Evolutionary conservation across 2,329 filamentous ascomycete genomes (phyloP).

Genomic region (Berkeleyomyces basicola): DNA sequence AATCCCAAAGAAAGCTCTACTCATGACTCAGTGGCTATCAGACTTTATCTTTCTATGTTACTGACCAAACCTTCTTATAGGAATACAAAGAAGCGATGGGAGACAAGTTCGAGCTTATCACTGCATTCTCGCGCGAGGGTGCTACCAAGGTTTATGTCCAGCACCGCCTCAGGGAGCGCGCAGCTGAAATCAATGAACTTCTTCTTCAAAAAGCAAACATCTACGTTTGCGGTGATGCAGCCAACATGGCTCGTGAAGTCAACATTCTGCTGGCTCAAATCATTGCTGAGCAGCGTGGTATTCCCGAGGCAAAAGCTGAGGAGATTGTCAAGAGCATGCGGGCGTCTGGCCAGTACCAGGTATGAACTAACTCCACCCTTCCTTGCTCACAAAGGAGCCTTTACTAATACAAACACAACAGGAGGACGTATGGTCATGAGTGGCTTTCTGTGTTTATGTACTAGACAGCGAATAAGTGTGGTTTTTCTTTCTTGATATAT

Average conservation of each 20-base stretch:
- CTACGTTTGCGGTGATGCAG: constrained; percentile 95
- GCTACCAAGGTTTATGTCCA: constrained; percentile 92
- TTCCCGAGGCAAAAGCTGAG: constrained; percentile 76
- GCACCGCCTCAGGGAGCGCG: constrained; percentile 70
- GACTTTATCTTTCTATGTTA: constrained; percentile 1
- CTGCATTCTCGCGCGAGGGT: constrained; percentile 83
- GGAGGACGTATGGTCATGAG: constrained; percentile 58
- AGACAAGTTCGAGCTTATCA: constrained; percentile 78
- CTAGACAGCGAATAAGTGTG: constrained; percentile 7
- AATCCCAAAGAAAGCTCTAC: not conserved
- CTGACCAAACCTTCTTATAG: constrained; percentile 30
- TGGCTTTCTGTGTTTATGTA: constrained; percentile 2
- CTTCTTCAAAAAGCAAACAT: constrained; percentile 80
- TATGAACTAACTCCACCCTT: constrained; percentile 23
- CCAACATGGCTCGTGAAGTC: constrained; percentile 91
- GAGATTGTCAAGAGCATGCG: constrained; percentile 97
- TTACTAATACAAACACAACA: constrained; percentile 20
- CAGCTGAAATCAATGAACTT: constrained; percentile 72
- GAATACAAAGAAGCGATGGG: constrained; percentile 69
- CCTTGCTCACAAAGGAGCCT: not conserved
- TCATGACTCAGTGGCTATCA: not conserved
- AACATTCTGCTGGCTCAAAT: constrained; percentile 77
- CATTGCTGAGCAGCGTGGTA: constrained; percentile 64
- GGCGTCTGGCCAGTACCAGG: constrained; percentile 89
- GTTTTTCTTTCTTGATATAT: constrained; percentile 12